Base-by-base conservation (phyloP, 495 filamentous ascomycete species). In the Acidomyces sp. region DNA sequence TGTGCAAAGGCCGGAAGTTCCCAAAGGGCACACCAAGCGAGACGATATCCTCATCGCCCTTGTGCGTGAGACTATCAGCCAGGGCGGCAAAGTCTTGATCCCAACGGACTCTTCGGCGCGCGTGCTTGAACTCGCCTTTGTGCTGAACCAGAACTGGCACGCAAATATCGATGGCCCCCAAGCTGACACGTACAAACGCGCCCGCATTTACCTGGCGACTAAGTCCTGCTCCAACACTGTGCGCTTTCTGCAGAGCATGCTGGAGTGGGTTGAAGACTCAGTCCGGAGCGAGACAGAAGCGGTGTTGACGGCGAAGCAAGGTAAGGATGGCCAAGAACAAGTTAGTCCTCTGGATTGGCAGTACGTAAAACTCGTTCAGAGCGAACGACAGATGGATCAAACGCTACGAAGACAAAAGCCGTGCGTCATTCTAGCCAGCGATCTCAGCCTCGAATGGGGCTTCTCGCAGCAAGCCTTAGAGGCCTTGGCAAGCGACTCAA, bases 181-280 rank as follows among this genome's bases (percentile, higher is more conserved):
- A 32, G 41, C 49, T 4, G 63, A 63, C 7, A 68, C 74, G 4
- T 70, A 93, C 21, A 75, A 74, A 51, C 65, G 67, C 2, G 70
- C 82, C 0, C 79, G 76, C 39, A 61, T 94, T 0, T 95, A 86
- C 55, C 61, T 99, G 25, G 88, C 83, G 0, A 84, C 83, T 15
- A 78, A 73, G 34, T 87, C 78, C 46, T 77, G 80, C 37, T 71
- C 75, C 37, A 82, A 81, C 18, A 88, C 84, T 1, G 84, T 93
- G 77, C 66, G 80, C 41, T 77, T 93, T 39, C 82, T 87, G 12
- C 71, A 85, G 46, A 95, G 88, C 56, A 93, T 96, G 85, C 62
- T 96, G 39, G 90, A 99, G 57, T 99, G 90, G 90, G 96, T 95
- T 85, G 86, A 95, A 53, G 86, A 94, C 51, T 78, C 71, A 34